A percentile compares a stretch with the other conserved stretches of the same genome.
Evolutionary conservation across 2,329 filamentous ascomycete species (phyloP).

Genomic region (Neofusicoccum laricinum): DNA sequence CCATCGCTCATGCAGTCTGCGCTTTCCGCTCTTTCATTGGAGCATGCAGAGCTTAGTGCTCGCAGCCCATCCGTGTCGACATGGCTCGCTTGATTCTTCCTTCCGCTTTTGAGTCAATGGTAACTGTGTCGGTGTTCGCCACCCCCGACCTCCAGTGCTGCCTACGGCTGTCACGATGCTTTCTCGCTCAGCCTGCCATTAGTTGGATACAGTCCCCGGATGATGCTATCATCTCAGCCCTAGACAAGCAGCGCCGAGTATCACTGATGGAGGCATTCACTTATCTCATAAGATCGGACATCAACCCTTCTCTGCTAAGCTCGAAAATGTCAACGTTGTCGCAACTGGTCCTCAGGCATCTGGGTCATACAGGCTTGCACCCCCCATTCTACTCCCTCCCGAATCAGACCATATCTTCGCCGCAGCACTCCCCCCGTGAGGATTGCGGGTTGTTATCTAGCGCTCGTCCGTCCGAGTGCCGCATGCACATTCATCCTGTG

Average conservation of each 20-base stretch:
- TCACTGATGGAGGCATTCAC: background rate
- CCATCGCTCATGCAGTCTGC: background rate
- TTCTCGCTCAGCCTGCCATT: background rate
- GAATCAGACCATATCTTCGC: background rate
- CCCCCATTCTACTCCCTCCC: background rate
- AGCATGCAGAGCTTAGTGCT: background rate
- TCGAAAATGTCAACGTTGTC: background rate
- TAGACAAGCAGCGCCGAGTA: background rate
- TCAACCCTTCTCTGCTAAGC: background rate
- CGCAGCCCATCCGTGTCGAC: background rate
- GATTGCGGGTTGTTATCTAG: too few relatives aligned
- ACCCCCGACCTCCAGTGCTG: constrained; percentile 4
- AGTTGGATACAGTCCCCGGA: background rate
- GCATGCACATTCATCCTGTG: background rate
- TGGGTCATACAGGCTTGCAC: background rate
- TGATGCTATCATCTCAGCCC: constrained; percentile 1
- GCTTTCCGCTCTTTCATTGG: background rate
- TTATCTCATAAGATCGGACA: background rate
- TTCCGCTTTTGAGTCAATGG: constrained; percentile 11
- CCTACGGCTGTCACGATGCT: background rate
- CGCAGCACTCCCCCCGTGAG: background rate
- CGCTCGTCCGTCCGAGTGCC: background rate
- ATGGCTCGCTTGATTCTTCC: background rate
- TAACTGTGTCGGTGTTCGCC: background rate
- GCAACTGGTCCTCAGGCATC: background rate